These are phyloP conservation scores for Apophysomyces trapeziformis DNA, from an alignment of 371 early-diverging fungal species.

Conservation along the genomic window DNA sequence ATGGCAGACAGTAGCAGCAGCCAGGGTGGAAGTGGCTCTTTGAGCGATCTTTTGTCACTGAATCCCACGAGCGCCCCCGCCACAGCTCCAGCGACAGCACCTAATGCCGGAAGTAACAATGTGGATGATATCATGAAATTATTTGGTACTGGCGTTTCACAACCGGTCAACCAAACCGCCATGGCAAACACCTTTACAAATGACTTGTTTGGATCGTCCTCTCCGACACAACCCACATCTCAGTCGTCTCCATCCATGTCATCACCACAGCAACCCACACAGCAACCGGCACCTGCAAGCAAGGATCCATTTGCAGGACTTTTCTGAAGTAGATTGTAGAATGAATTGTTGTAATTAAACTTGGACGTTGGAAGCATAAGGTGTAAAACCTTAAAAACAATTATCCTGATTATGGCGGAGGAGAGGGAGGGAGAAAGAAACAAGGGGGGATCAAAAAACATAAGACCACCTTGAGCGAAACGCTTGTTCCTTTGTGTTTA, in stretches of 20 bases:
- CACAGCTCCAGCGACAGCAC: conserved; percentile 9
- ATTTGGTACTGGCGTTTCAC: conserved; percentile 28
- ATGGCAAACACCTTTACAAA: conserved; percentile 1
- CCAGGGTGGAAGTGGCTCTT: conserved; percentile 15
- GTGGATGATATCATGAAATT: conserved; percentile 43
- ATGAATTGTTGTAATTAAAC: conserved; percentile 5
- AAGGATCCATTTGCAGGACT: conserved; percentile 33
- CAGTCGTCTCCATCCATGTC: not conserved
- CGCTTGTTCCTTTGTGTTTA: too few species aligned
- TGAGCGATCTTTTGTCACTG: conserved; percentile 43
- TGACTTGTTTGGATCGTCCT: conserved; percentile 25
- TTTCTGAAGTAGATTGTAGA: conserved; percentile 17
- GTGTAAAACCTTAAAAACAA: not conserved
- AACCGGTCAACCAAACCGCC: conserved; percentile 15
- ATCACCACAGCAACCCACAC: conserved; percentile 21
- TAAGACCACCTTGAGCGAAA: too few species aligned
- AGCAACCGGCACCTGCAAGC: conserved; percentile 14
- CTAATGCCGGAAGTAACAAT: conserved; percentile 21
- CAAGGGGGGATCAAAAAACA: too few species aligned
- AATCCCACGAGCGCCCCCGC: conserved; percentile 14
- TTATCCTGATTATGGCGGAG: not conserved
- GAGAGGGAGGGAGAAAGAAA: not conserved
- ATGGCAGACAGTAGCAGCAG: conserved; percentile 23
- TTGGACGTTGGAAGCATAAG: not conserved
- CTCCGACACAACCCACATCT: conserved; percentile 10